These are phyloP conservation scores for Blumeriella jaapii DNA, from an alignment of 2,329 filamentous ascomycete genomes.

Conservation along the genomic window DNA sequence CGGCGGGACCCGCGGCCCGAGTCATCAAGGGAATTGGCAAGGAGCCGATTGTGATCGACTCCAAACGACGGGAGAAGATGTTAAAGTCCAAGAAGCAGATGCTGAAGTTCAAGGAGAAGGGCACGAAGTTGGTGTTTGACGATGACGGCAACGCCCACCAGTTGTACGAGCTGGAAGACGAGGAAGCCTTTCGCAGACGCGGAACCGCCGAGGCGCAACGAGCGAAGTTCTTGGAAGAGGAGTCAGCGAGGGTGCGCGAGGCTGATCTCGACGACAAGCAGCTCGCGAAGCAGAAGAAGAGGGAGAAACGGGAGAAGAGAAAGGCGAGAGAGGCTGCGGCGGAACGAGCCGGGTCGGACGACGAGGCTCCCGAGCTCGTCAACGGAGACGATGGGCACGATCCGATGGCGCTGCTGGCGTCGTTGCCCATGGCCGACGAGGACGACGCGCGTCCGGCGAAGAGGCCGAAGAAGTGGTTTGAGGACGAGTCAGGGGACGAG, in stretches of 20 bases:
- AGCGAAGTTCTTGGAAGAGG: conserved; percentile 64
- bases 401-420: conserved; percentile 45
- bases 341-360: conserved; percentile 33
- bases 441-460: conserved; percentile 50
- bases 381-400: conserved; percentile 37
- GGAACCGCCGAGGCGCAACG: conserved; percentile 70
- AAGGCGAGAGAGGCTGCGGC: conserved; percentile 53
- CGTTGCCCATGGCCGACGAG: conserved; percentile 40
- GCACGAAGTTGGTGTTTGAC: conserved; percentile 80
- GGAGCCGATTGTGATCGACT: conserved; percentile 74
- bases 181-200: conserved; percentile 64
- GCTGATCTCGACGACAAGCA: conserved; percentile 79
- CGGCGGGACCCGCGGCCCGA: conserved; percentile 36
- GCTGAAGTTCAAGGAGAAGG: conserved; percentile 78
- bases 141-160: conserved; percentile 80
- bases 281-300: conserved; percentile 63
- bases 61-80: conserved; percentile 91
- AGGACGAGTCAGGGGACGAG: conserved; percentile 47
- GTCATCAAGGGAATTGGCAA: conserved; percentile 56
- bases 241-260: conserved; percentile 57
- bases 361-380: conserved; percentile 20
- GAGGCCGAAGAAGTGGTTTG: conserved; percentile 70
- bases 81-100: conserved; percentile 91
- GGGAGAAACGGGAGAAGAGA: conserved; percentile 62
- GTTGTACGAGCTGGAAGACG: conserved; percentile 78